Evolutionary conservation across 2,329 filamentous ascomycete species (phyloP), one percentile per base, ranked within the genome.

Genomic region (Septoria petroselini): DNA sequence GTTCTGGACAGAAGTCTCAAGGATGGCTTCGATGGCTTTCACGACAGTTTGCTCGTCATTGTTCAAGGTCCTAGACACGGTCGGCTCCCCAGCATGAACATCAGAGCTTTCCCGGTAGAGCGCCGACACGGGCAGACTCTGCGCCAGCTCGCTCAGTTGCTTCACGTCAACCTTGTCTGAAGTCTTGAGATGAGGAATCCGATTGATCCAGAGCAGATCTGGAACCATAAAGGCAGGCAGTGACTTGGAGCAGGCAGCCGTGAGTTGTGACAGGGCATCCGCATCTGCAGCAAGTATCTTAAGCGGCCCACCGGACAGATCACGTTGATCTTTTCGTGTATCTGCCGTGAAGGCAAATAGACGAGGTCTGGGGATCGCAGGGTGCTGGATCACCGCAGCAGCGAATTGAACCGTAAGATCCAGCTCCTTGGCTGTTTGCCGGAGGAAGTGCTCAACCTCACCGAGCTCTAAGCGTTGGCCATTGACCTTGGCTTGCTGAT

Each of bases 401-500:
- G 33, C 33, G n/a, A 35, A 35, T 14, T 35, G 14, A 7, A 35
- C 12, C 1, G 15, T 17, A 14, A 15, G 12, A 14, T 35, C 14
- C 33, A 35, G 33, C 33, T 35, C 33, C 18, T 35, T 15, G 14
- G 33, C 33, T 18, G 33, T 35, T 7, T 17, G 7, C 5, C 33
- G 33, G 3, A 35, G 18, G 33, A 35, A 38, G 54, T 53, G 41
- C 50, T 46, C 43, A 7, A 46, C 43, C 17, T 46, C 43, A 15
- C 43, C 43, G n/a, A 46, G 25, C 43, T 46, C 43, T 6, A 46
- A 21, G 17, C 43, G 43, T 23, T 46, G 43, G 9, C 43, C 43
- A 19, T 35, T 38, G 9, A 94, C 74, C 64, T 91, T 93, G 44
- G 91, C 74, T 65, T 91, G 86, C 50, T 84, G 83, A 59, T 91